Evolutionary conservation across 495 filamentous ascomycete genomes (phyloP), one percentile per base, ranked within the genome.

Genomic region (Cladorrhinum samala): DNA sequence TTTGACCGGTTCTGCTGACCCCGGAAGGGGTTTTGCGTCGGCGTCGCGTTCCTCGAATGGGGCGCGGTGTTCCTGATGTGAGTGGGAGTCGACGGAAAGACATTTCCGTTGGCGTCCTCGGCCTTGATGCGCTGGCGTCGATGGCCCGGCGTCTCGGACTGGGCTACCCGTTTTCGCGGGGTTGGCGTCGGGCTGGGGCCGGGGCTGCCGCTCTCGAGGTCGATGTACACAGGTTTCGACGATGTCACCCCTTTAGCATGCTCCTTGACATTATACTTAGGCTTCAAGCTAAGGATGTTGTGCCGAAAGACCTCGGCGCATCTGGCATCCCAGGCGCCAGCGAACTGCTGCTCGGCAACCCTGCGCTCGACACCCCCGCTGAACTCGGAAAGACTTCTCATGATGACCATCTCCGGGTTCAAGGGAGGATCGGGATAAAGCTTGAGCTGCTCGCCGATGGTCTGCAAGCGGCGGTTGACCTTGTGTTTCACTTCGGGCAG

Each of bases 401-500:
- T 74, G 0, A 81, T 71, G 9, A 74, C 69, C 16, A 77, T 64
- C 46, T 78, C 77, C 0, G 76, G 72, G 19, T 77, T 76, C 0
- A 45, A 17, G 0, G 82, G 81, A 0, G 83, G 78, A 19, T 83
- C 77, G 0, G 85, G 84, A 0, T 86, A 66, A 0, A 57, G 62
- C 0, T 57, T 54, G 0, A 88, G 66, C 46, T 82, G 70, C 0
- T 51, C 38, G 1, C 80, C 66, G 13, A 87, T 77, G 0, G 66
- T 57, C 0, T 57, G 50, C 0, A 79, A 72, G 2, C 77, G 78
- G 3, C 67, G 61, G 3, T 78, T 55, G 1, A 90, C 81, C 46
- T 84, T 76, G 0, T 72, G 50, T 30, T 79, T 79, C 19, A 88
- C 82, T 0, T 71, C 63, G 0, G 85, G 85, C 1, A 89, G 63